These are phyloP conservation scores for Fraxinus ornus DNA, from an alignment of 305 asterid species.

Conservation along the genomic window DNA sequence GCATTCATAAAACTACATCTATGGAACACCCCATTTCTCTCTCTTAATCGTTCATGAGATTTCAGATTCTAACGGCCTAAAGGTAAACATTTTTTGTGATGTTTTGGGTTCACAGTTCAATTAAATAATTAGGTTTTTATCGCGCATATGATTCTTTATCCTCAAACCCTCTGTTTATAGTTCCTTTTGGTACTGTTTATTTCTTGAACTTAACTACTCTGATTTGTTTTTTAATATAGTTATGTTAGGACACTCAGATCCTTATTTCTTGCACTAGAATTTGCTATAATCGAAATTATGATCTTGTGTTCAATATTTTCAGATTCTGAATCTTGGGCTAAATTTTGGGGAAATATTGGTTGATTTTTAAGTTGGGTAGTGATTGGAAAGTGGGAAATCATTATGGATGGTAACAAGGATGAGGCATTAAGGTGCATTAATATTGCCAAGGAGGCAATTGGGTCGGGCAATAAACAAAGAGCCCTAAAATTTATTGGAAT, in stretches of 20 bases:
- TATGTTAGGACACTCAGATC: background rate
- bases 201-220: slow-evolving; percentile 18
- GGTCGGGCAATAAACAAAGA: slow-evolving; percentile 66
- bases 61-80: background rate
- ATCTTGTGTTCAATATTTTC: slow-evolving; percentile 2
- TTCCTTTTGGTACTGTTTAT: slow-evolving; percentile 12
- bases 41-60: slow-evolving; percentile 36
- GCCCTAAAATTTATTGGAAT: slow-evolving; percentile 77
- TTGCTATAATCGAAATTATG: slow-evolving; percentile 18
- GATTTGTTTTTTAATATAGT: background rate
- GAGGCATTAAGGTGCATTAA: slow-evolving; percentile 78
- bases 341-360: slow-evolving; percentile 24
- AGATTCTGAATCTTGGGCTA: slow-evolving; percentile 10
- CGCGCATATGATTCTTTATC: no score
- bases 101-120: slow-evolving; percentile 12
- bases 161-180: background rate
- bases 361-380: background rate
- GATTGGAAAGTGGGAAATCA: slow-evolving; percentile 6
- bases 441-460: slow-evolving; percentile 78
- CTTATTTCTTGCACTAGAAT: slow-evolving; percentile 14
- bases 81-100: slow-evolving; percentile 24
- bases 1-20: background rate
- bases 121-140: background rate
- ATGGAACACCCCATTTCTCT: background rate
- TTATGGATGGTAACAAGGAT: slow-evolving; percentile 86